A percentile compares a stretch with the other conserved stretches of the same genome.
Evolutionary conservation across 331 rosid species (phyloP).

Genomic region (Acacia concinna): DNA sequence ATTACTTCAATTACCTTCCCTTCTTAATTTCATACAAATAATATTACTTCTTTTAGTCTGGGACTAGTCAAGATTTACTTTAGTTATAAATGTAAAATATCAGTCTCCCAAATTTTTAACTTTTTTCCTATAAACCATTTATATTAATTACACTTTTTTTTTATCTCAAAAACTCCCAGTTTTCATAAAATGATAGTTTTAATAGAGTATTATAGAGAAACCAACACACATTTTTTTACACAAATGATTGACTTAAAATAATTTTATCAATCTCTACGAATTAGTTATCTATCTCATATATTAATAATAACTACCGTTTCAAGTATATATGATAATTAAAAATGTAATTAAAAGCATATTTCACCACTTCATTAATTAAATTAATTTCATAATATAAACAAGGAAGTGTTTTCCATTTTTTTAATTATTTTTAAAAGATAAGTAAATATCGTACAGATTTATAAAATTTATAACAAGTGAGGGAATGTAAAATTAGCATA

Average conservation of each 20-base stretch:
- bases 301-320: neutral
- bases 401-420: neutral
- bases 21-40: neutral
- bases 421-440: neutral
- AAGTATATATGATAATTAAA: neutral
- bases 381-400: neutral
- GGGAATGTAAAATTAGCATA: neutral
- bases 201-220: too few relatives aligned
- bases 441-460: neutral
- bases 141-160: neutral
- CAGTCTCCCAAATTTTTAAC: neutral
- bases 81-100: too few relatives aligned
- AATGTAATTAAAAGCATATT: neutral
- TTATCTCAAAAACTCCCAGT: too few relatives aligned
- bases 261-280: too few relatives aligned
- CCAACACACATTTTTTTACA: too few relatives aligned
- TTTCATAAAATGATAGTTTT: too few relatives aligned
- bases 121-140: too few relatives aligned
- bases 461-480: neutral
- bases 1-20: conserved; percentile 9
- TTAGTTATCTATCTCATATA: too few relatives aligned
- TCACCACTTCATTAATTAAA: neutral
- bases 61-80: too few relatives aligned
- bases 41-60: too few relatives aligned
- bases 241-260: too few relatives aligned